Base-by-base conservation (phyloP, 805 yeast genomes). In the Candida tibetensis region DNA sequence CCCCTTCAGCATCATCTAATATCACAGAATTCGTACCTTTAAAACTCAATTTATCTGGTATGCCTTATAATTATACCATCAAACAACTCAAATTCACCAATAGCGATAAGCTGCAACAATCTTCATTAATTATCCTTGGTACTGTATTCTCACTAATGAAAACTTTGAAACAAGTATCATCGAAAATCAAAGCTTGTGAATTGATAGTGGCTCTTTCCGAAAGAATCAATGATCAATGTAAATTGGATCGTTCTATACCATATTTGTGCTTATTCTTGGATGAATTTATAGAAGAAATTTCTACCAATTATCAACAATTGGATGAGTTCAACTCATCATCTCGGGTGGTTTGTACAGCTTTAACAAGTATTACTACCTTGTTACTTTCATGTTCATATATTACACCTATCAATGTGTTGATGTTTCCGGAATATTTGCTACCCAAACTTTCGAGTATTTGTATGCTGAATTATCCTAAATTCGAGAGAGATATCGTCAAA, bases 241-340 rank as follows among this genome's bases (percentile, higher is more conserved):
- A 89, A 55, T 65, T 93, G 28, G 97, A 93, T 57, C 63, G 97
- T 31, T 79, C 88, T 22, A 58, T 93, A 17, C 98, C 99, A 0
- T 87, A 83, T 53, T 57, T 93, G 17, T 74, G 86, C 16, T 64
- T 78, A n/a, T 66, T 88, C 37, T 57, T 90, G 10, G 88, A 85
- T 36, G 95, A 87, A 31, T 64, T 51, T 32, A 48, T 58, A 3
- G 60, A 57, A 29, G 35, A 27, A 4, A 9, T 28, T 8, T 28
- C 25, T 25, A 28, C 28, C 7, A 16, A 35, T 23, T 17, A 30
- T 15, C 38, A 32, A 27, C 28, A 23, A 14, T 28, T 14, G 12
- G 34, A 32, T 7, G 12, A 22, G 9, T 12, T 41, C 3, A 39
- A 30, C 43, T 63, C 72, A 1, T 72, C 81, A 14, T 71, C 78